Conservation (phyloP, 139 green algal genomes). For the Volvox africanus region DNA sequence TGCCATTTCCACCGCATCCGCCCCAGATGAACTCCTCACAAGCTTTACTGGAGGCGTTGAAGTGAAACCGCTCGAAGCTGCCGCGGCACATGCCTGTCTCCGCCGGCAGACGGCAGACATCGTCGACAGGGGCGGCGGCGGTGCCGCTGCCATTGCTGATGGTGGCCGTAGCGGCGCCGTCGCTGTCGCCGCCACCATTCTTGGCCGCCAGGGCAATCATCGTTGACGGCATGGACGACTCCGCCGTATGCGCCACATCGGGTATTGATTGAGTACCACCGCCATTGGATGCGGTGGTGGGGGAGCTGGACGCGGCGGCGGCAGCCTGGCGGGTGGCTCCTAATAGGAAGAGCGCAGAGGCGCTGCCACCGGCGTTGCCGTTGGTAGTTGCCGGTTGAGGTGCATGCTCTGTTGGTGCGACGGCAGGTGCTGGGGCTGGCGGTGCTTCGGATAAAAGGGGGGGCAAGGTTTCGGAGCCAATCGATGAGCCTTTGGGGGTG, state of each 20-base stretch:
- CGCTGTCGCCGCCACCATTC: background rate
- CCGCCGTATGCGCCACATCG: background rate
- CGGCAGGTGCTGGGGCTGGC: background rate
- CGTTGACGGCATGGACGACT: background rate
- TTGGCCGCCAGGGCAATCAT: slow-evolving; percentile 1
- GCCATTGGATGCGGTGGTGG: background rate
- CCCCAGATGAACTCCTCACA: slow-evolving; percentile 44
- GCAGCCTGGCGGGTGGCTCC: background rate
- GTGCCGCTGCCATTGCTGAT: background rate
- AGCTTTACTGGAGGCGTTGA: background rate
- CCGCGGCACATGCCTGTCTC: slow-evolving; percentile 25
- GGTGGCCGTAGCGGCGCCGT: background rate
- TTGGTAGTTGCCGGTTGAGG: background rate
- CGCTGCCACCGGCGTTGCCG: background rate
- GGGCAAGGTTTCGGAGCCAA: background rate
- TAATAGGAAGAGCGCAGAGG: background rate
- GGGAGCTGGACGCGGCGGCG: background rate
- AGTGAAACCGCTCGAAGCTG: slow-evolving; percentile 26
- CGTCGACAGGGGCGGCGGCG: background rate
- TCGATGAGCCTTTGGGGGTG: background rate
- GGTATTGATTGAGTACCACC: background rate
- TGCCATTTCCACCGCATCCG: slow-evolving; percentile 49
- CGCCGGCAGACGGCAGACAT: background rate
- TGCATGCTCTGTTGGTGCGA: background rate
- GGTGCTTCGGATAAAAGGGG: background rate